These are phyloP conservation scores for Hondaea fermentalgiana DNA, from an alignment of 108 stramenopile species.

Conservation along the genomic window DNA sequence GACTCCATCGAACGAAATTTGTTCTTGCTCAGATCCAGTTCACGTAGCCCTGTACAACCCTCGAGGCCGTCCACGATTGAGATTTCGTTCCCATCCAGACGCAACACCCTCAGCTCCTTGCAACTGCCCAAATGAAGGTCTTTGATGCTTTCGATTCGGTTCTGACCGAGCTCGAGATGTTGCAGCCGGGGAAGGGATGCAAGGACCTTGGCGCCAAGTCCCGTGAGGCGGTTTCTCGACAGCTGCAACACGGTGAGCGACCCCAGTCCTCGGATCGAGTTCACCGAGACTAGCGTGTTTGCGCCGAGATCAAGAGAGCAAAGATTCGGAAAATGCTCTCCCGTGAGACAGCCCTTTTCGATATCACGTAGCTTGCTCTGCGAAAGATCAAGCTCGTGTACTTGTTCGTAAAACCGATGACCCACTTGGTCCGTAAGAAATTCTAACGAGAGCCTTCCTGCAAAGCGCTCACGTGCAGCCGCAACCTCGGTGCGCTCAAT, in stretches of 20 bases:
- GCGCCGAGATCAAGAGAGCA: slow-evolving; percentile 26
- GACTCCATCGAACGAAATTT: slow-evolving; percentile 29
- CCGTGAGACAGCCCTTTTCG: slow-evolving; percentile 8
- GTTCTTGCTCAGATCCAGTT: slow-evolving; percentile 36
- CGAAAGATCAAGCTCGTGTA: slow-evolving; percentile 5
- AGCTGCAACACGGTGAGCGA: slow-evolving; percentile 29
- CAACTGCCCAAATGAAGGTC: not conserved
- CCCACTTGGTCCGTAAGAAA: slow-evolving; percentile 22
- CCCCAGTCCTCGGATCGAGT: slow-evolving; percentile 8
- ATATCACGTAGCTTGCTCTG: slow-evolving; percentile 22
- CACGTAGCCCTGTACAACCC: slow-evolving; percentile 30
- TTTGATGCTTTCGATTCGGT: not conserved
- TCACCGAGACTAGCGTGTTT: slow-evolving; percentile 21
- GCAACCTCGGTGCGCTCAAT: slow-evolving; percentile 17
- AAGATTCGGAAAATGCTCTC: slow-evolving; percentile 14
- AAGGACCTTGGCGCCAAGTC: not conserved
- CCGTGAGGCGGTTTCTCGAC: slow-evolving; percentile 20
- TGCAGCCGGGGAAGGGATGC: slow-evolving; percentile 21
- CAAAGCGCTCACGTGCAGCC: slow-evolving; percentile 31
- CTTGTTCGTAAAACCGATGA: not conserved
- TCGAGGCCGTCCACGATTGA: slow-evolving; percentile 22
- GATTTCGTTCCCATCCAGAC: slow-evolving; percentile 37
- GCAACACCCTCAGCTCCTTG: slow-evolving; percentile 23
- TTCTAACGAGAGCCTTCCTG: slow-evolving; percentile 26
- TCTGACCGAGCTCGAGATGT: not conserved